Evolutionary conservation across 805 yeast genomes (phyloP).

Genomic region (Priceomyces carsonii): DNA sequence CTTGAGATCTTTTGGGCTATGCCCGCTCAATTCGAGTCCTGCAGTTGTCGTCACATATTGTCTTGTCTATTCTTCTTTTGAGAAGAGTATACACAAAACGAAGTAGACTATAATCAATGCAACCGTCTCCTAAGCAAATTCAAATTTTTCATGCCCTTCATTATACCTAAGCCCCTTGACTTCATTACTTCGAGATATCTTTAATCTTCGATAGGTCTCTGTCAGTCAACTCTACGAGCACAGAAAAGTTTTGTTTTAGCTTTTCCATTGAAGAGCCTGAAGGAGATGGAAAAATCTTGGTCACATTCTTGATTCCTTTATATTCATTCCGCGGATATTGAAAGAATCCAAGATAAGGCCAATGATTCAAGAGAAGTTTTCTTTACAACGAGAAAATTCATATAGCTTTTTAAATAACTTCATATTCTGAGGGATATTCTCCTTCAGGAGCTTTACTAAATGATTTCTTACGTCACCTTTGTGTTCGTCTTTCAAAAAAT

Average conservation of each 20-base stretch:
- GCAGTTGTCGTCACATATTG: slow-evolving; percentile 49
- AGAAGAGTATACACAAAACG: no score
- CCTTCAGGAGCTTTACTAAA: slow-evolving; percentile 61
- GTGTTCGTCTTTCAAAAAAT: slow-evolving; percentile 45
- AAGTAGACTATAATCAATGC: no score
- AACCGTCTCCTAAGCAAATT: no score
- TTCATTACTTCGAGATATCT: slow-evolving; percentile 40
- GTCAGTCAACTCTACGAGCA: slow-evolving; percentile 48
- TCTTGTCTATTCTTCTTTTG: no score
- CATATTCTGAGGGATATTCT: slow-evolving; percentile 56
- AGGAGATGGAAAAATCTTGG: slow-evolving; percentile 77
- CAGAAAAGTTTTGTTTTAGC: slow-evolving; percentile 58
- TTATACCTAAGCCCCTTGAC: slow-evolving; percentile 62
- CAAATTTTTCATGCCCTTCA: no score
- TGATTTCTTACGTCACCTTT: slow-evolving; percentile 53
- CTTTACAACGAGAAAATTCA: slow-evolving; percentile 47
- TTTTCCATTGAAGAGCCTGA: slow-evolving; percentile 64
- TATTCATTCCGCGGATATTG: slow-evolving; percentile 60
- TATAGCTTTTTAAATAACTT: slow-evolving; percentile 49
- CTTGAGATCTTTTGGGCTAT: slow-evolving; percentile 50
- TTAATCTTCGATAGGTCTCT: slow-evolving; percentile 56
- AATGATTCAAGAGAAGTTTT: slow-evolving; percentile 59
- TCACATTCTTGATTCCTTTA: slow-evolving; percentile 41
- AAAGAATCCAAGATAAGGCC: slow-evolving; percentile 46
- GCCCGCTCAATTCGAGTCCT: slow-evolving; percentile 54